Base-by-base conservation (phyloP, 2,329 filamentous ascomycete genomes). In the Fusarium continuum region DNA sequence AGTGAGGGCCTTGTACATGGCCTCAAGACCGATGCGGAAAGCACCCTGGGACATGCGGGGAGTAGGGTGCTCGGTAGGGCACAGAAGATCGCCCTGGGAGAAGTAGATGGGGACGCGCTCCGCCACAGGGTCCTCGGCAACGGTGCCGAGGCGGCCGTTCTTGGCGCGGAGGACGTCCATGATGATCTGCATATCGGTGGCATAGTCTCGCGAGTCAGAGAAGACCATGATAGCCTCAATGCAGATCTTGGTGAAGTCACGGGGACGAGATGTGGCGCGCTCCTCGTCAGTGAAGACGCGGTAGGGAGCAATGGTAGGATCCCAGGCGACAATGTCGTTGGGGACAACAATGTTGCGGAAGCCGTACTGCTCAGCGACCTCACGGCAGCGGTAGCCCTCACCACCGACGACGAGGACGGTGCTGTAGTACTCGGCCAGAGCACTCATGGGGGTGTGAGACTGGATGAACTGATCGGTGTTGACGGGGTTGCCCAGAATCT, bases 161-260 rank as follows among this genome's bases (percentile, higher is more conserved):
- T 91, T 80, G 2, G 92, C 93, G 41, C 95, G 82, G 4, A 97
- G 80, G 10, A 96, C 78, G 74, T 97, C 93, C 52, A 89, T 72
- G 55, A 97, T 89, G 70, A 97, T 81, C 73, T 94, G 90, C 11
- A 87, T 86, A 74, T 96, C 93, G 14, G 96, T 83, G 1, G 90
- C 92, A 91, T 93, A 97, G 80, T 97, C 93, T 55, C 93, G 87
- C 4, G 93, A 92, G 75, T 97, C 93, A 73, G 95, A 95, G 81
- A 93, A 96, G 13, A 96, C 90, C 73, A 97, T 89, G 28, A 97
- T 85, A 9, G 92, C 92, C 70, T 95, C 91, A 65, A 97, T 89
- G 69, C 91, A 91, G 48, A 93, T 82, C 79, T 91, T 87, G 73
- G 81, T 83, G 78, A 92, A 92, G 78, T 92, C 89, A 32, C 87